These are phyloP conservation scores for Daldinia childiae DNA, from an alignment of 495 filamentous ascomycete genomes.

Conservation along the genomic window DNA sequence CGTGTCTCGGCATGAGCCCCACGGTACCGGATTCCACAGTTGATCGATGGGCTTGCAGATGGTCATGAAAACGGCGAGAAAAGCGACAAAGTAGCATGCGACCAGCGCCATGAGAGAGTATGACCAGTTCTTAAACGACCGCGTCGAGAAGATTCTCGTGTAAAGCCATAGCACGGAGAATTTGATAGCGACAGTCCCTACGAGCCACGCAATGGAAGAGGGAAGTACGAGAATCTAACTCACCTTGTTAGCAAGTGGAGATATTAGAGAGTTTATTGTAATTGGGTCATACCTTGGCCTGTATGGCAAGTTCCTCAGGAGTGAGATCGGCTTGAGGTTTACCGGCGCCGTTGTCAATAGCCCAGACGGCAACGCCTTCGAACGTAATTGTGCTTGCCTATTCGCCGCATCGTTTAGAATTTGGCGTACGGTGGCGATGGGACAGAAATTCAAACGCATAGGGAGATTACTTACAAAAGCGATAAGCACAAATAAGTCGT, in stretches of 20 bases:
- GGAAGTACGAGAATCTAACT: neutral
- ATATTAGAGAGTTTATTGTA: neutral
- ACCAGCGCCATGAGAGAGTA: neutral
- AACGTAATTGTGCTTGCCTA: no score
- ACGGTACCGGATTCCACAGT: constrained; percentile 5
- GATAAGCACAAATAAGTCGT: neutral
- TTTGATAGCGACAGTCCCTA: neutral
- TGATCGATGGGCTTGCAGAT: constrained; percentile 3
- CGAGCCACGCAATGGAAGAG: constrained; percentile 1
- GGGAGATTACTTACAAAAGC: neutral
- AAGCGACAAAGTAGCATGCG: no score
- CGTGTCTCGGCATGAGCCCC: constrained; percentile 1
- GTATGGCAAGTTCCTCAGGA: neutral
- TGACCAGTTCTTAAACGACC: neutral
- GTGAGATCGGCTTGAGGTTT: neutral
- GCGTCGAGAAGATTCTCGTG: neutral
- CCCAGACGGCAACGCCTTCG: no score
- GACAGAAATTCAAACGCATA: no score
- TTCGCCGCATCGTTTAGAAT: no score
- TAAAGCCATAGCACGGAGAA: neutral
- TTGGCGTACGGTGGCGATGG: no score
- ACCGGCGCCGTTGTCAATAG: neutral
- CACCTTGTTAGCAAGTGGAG: no score
- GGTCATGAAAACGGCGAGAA: neutral
- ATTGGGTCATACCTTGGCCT: neutral